Evolutionary conservation across 441 rosid species (phyloP), one percentile per base, ranked within the genome.

Genomic region (Pelargonium australe): DNA sequence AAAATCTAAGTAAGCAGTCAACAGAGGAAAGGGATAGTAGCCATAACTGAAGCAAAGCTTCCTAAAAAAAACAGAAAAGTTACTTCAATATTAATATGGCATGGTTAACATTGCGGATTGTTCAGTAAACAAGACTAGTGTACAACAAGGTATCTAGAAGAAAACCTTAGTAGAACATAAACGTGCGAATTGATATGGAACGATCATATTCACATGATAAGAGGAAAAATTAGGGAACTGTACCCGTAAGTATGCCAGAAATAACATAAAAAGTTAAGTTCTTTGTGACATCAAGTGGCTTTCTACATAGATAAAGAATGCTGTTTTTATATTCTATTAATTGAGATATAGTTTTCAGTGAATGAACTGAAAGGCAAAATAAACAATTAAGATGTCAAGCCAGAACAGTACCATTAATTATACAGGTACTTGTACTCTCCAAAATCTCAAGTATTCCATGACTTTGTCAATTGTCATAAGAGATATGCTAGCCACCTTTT

Each of bases 211-310:
- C 9, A 55, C 20, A 23, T 2, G 5, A 63, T 12, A 11, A 13
- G 53, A 6, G 34, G 37, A 68, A 71, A 72, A 47, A 63, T 41
- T 68, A 66, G 66, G 64, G 49, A 70, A 25, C 62, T 57, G 77
- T 67, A 95, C 99, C 92, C 83, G 90, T 57, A 63, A 95, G 78
- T 68, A 95, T 85, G 77, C 99, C 98, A 49, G 97, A 84, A 47
- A 95, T 78, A 79, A 92, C 83, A 67, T 92, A 92, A 70, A 95
- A 95, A 43, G 98, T 92, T 69, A 82, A 90, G 65, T 81, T 85
- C 68, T 92, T 90, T 40, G 97, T 44, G 72, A 95, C 93, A 72
- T 95, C 98, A 64, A 95, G 99, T 34, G 99, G 99, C 87, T 95
- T 96, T 87, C 85, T 82, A 80, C 99, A 95, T 7, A 80, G 44